Conservation (phyloP, 78 protist genomes). For the Diacronema lutheri region DNA sequence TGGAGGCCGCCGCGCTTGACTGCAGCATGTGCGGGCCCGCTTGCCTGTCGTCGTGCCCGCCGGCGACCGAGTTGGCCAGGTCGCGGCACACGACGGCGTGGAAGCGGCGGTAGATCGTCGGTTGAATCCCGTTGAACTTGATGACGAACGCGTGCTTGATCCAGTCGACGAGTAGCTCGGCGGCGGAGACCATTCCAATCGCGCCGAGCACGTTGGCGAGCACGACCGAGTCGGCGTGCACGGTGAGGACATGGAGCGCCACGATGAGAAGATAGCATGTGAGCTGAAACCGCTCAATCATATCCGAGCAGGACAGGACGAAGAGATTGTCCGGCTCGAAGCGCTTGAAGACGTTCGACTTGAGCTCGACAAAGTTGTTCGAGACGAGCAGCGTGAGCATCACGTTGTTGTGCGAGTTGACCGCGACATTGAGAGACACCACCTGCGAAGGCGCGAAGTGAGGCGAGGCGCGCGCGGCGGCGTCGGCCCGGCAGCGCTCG, state of each 20-base stretch:
- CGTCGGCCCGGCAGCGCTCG: no score
- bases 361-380: slow-evolving; percentile 82
- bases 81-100: neutral
- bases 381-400: slow-evolving; percentile 79
- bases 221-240: neutral
- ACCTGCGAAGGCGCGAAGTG: slow-evolving; percentile 13
- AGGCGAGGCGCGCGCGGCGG: neutral
- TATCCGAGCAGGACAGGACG: slow-evolving; percentile 69
- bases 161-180: slow-evolving; percentile 75
- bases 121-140: slow-evolving; percentile 60
- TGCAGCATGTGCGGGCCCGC: neutral
- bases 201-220: neutral
- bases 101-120: neutral
- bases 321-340: slow-evolving; percentile 58
- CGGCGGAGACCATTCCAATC: slow-evolving; percentile 14
- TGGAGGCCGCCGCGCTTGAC: neutral
- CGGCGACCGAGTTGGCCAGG: neutral
- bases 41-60: neutral
- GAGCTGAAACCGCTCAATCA: slow-evolving; percentile 75
- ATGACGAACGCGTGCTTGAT: slow-evolving; percentile 85
- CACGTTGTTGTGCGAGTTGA: slow-evolving; percentile 74
- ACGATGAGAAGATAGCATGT: slow-evolving; percentile 50
- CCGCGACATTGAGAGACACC: slow-evolving; percentile 80
- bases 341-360: slow-evolving; percentile 81
- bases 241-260: slow-evolving; percentile 37